Conservation (phyloP, 2,329 filamentous ascomycete genomes). For the Botryosphaeria dothidea region DNA sequence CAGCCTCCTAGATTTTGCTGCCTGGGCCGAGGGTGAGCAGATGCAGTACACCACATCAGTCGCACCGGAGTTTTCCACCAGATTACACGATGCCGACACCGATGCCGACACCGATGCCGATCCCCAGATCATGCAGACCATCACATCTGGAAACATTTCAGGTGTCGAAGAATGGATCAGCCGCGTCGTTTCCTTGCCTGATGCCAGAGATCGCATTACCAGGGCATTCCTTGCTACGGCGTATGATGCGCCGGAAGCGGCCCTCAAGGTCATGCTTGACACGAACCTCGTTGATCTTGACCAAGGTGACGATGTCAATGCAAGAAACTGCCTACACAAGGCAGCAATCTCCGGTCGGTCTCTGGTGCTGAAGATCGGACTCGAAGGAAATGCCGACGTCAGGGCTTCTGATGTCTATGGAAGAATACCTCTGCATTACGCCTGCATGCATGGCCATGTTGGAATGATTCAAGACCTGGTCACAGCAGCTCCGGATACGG, state of each 20-base stretch:
- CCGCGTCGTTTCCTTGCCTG: slow-evolving; percentile 64
- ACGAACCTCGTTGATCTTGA: slow-evolving; percentile 86
- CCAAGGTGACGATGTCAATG: slow-evolving; percentile 96
- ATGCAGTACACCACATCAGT: slow-evolving; percentile 61
- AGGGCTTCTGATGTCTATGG: slow-evolving; percentile 89
- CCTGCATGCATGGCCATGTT: slow-evolving; percentile 88
- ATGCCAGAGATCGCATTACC: slow-evolving; percentile 75
- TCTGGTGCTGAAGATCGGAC: slow-evolving; percentile 73
- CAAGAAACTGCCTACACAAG: slow-evolving; percentile 93
- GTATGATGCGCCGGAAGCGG: slow-evolving; percentile 76
- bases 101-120: slow-evolving; percentile 88
- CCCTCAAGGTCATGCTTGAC: slow-evolving; percentile 73
- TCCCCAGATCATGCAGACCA: slow-evolving; percentile 82
- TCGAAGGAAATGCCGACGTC: slow-evolving; percentile 75
- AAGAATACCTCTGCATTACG: slow-evolving; percentile 89
- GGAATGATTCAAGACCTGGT: slow-evolving; percentile 79
- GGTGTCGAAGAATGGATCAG: slow-evolving; percentile 78
- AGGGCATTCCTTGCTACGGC: slow-evolving; percentile 88
- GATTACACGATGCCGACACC: slow-evolving; percentile 66
- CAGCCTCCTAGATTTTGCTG: slow-evolving; percentile 90
- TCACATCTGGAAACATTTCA: slow-evolving; percentile 76
- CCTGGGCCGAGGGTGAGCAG: slow-evolving; percentile 95
- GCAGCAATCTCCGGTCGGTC: slow-evolving; percentile 90
- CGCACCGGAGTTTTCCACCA: slow-evolving; percentile 27
- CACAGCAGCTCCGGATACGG: slow-evolving; percentile 68